Base-by-base conservation (phyloP, 176 grass and related monocot genomes). In the Aegilops tauschii region DNA sequence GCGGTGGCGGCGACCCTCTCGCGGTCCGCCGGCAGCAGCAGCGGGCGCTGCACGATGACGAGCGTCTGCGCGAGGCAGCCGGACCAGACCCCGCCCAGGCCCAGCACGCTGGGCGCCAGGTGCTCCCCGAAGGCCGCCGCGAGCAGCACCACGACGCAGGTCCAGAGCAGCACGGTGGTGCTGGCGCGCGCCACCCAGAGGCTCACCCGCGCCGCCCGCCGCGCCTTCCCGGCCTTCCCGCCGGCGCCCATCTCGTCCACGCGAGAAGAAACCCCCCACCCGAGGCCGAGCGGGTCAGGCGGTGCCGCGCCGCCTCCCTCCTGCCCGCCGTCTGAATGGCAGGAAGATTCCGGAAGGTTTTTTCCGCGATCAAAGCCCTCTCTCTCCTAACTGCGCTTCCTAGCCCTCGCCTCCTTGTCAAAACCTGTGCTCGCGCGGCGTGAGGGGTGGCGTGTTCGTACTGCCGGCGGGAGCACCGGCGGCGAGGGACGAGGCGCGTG, bases 111-210 rank as follows among this genome's bases (percentile, higher is more conserved):
- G 20, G 90, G 86, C 21, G 89, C 87, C 69, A 89, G 90, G 25
- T 89, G 87, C 85, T 93, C 89, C 73, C 87, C 89, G 65, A 92
- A 82, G 32, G 40, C 80, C 3, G 96, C 84, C 64, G 87, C 87
- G 20, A 95, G 84, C 54, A 95, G 91, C 39, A 98, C 78, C 12
- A 89, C 90, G 88, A 89, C 90, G 90, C 90, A 94, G 73, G 88
- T 92, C 96, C 96, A 98, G 28, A 98, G 90, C 37, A 98, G 86
- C 77, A 95, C 88, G n/a, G 90, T 90, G 49, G 90, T 94, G 69
- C 82, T 94, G 31, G 90, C 84, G 44, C 93, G 88, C 61, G 91
- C 87, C 67, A 86, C 88, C 93, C 96, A 98, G 20, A 98, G 81
- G 88, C 85, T 94, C 88, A 92, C 91, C 83, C 90, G 84, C 80